Conservation (phyloP, 257 asterid genomes). For the Nicotiana undulata region DNA sequence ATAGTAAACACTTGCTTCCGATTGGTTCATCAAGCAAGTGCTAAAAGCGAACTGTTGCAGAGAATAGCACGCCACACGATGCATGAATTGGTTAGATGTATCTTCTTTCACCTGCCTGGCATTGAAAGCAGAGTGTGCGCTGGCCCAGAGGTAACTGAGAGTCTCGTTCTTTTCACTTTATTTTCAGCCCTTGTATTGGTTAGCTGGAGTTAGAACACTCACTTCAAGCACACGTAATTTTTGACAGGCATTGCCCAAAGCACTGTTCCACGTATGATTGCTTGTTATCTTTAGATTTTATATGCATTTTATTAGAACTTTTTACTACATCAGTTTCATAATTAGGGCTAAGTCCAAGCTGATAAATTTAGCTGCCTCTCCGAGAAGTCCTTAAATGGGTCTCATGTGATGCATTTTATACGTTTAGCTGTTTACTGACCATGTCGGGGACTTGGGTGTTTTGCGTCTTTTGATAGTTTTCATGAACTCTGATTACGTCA, state of each 20-base stretch:
- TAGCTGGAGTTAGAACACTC: not conserved
- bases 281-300: not conserved
- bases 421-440: not conserved
- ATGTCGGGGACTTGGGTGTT: not conserved
- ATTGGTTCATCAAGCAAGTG: conserved; percentile 88
- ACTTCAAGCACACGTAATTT: not conserved
- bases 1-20: conserved; percentile 86
- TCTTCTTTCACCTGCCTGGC: conserved; percentile 66
- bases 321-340: not conserved
- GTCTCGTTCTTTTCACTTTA: not conserved
- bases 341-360: not conserved
- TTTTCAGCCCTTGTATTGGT: not conserved
- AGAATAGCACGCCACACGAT: conserved; percentile 90
- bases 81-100: conserved; percentile 87
- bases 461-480: not conserved
- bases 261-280: not conserved
- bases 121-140: conserved; percentile 24
- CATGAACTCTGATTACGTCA: not conserved
- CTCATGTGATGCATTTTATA: not conserved
- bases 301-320: not conserved
- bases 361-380: not conserved
- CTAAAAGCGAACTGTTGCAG: conserved; percentile 81
- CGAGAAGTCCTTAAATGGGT: not conserved
- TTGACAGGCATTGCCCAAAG: not conserved
- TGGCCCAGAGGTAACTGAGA: conserved; percentile 41